These are phyloP conservation scores for Coelastrella sp. DNA, from an alignment of 139 green algal genomes.

Conservation along the genomic window DNA sequence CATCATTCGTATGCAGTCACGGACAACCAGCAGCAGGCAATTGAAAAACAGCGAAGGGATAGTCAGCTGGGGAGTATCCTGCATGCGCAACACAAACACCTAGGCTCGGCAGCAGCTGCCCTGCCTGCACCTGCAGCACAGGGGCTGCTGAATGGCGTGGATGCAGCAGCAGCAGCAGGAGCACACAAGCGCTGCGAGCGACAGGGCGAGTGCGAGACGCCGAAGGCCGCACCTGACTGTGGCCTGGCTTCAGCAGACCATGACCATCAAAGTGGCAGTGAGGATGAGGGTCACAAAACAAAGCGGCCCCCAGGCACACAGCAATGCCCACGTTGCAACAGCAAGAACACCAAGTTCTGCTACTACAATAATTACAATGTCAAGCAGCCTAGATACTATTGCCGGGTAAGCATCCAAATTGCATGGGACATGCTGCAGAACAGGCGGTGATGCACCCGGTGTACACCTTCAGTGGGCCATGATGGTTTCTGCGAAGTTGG, in stretches of 20 bases:
- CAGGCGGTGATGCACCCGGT: too few species aligned
- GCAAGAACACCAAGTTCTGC: constrained; percentile 95
- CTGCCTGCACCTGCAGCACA: neutral
- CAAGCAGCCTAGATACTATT: constrained; percentile 94
- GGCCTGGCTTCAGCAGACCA: neutral
- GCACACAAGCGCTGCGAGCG: too few species aligned
- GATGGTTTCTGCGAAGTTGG: too few species aligned
- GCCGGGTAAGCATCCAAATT: constrained; percentile 70
- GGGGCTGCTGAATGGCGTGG: neutral
- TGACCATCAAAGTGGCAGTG: neutral
- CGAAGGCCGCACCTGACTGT: neutral
- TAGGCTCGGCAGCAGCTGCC: neutral
- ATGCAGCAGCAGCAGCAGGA: neutral
- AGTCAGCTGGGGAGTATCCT: too few species aligned
- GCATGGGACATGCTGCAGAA: neutral
- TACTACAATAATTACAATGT: constrained; percentile 99
- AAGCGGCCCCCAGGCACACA: constrained; percentile 57
- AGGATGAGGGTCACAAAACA: neutral
- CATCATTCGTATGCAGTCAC: neutral
- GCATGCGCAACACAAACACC: neutral
- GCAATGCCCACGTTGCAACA: constrained; percentile 87
- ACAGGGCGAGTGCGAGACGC: neutral
- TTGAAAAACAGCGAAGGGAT: neutral
- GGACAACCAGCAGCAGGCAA: neutral
- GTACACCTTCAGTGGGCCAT: neutral